These are phyloP conservation scores for Tetracladium maxilliforme DNA, from an alignment of 2,329 filamentous ascomycete genomes.

Conservation along the genomic window DNA sequence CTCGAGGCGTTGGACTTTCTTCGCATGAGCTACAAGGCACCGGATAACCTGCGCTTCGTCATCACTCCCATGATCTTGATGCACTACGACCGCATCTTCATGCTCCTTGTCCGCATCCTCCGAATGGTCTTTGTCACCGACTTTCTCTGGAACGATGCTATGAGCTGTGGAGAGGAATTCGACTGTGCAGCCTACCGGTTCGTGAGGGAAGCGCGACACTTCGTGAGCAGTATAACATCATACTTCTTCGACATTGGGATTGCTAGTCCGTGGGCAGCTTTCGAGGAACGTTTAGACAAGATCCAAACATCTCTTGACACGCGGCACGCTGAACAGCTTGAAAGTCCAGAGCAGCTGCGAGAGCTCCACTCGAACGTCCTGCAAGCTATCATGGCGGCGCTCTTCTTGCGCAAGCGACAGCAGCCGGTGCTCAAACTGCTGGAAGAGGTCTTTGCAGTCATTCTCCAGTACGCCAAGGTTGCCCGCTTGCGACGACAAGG, in stretches of 20 bases:
- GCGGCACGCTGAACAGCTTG: conserved; percentile 29
- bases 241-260: conserved; percentile 77
- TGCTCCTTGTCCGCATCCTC: conserved; percentile 58
- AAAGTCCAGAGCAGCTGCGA: conserved; percentile 52
- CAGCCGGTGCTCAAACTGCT: conserved; percentile 57
- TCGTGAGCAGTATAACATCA: conserved; percentile 55
- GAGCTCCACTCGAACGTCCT: conserved; percentile 59
- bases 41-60: conserved; percentile 54
- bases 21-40: conserved; percentile 69
- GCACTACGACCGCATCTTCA: conserved; percentile 80
- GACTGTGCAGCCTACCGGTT: conserved; percentile 38
- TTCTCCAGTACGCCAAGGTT: conserved; percentile 56
- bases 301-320: too few relatives aligned
- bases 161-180: conserved; percentile 21
- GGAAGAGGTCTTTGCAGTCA: conserved; percentile 58
- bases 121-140: conserved; percentile 67
- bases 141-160: conserved; percentile 45
- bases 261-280: conserved; percentile 54
- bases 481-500: conserved; percentile 24
- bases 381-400: conserved; percentile 58
- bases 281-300: conserved; percentile 48
- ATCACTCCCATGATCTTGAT: conserved; percentile 56
- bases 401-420: conserved; percentile 64
- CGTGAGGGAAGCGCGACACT: conserved; percentile 64
- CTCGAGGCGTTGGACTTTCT: conserved; percentile 90